A percentile compares a stretch with the other conserved stretches of the same genome.
Conservation (phyloP, 371 early-diverging fungal species). For the Rhizopus stolonifer region DNA sequence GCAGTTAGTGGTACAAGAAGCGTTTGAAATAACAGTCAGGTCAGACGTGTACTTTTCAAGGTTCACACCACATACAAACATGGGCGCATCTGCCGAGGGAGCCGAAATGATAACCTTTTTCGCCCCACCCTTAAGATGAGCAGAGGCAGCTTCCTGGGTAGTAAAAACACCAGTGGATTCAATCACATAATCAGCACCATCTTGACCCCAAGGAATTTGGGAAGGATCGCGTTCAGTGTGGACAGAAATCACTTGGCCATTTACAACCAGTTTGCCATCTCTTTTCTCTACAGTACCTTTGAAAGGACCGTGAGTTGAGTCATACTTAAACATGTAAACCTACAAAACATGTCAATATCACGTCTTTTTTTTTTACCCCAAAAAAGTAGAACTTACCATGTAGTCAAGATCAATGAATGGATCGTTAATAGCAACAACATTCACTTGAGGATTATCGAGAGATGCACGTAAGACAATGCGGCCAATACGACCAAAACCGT, state of each 20-base stretch:
- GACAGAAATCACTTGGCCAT: slow-evolving; percentile 80
- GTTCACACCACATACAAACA: slow-evolving; percentile 95
- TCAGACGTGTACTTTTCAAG: slow-evolving; percentile 83
- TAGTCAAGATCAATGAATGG: slow-evolving; percentile 96
- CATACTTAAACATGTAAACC: slow-evolving; percentile 94
- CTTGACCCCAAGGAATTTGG: slow-evolving; percentile 90
- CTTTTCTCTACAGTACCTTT: slow-evolving; percentile 74
- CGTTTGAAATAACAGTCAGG: slow-evolving; percentile 93
- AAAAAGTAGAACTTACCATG: slow-evolving; percentile 60
- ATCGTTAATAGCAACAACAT: slow-evolving; percentile 97
- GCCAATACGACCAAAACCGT: slow-evolving; percentile 98
- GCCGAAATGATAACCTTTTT: slow-evolving; percentile 99
- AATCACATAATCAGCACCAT: slow-evolving; percentile 93
- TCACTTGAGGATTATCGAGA: slow-evolving; percentile 70
- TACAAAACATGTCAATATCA: slow-evolving; percentile 50
- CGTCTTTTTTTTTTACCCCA: not conserved
- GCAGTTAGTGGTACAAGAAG: slow-evolving; percentile 99
- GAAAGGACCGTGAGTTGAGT: slow-evolving; percentile 96
- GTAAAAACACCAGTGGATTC: slow-evolving; percentile 99
- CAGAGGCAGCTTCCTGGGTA: slow-evolving; percentile 82
- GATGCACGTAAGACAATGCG: slow-evolving; percentile 96
- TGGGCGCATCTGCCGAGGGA: slow-evolving; percentile 89
- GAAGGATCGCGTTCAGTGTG: slow-evolving; percentile 74
- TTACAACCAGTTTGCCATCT: slow-evolving; percentile 83
- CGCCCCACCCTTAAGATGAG: slow-evolving; percentile 93